These are phyloP conservation scores for Urtica urens DNA, from an alignment of 306 rosid species.

Conservation along the genomic window DNA sequence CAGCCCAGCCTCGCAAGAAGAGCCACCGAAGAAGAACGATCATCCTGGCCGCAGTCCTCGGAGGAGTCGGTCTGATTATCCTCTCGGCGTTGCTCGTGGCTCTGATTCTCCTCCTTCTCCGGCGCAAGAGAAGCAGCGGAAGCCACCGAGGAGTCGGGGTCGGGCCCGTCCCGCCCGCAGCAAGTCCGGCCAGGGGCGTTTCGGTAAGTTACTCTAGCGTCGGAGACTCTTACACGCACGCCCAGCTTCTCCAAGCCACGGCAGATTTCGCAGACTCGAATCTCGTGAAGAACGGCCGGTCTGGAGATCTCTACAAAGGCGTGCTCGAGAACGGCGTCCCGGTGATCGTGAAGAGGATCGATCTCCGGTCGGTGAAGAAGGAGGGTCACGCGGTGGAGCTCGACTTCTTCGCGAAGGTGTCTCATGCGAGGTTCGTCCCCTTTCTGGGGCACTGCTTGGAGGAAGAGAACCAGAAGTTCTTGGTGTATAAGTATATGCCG, in stretches of 20 bases:
- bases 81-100: conserved; percentile 30
- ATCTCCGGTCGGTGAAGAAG: conserved; percentile 34
- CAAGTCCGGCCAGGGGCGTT: conserved; percentile 36
- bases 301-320: conserved; percentile 76
- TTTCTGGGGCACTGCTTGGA: conserved; percentile 75
- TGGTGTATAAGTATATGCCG: conserved; percentile 69
- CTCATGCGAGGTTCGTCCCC: conserved; percentile 70
- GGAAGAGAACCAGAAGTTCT: conserved; percentile 71
- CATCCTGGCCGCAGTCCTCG: conserved; percentile 61
- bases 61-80: conserved; percentile 51
- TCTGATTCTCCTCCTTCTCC: conserved; percentile 25
- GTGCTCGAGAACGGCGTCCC: conserved; percentile 62
- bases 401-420: conserved; percentile 64
- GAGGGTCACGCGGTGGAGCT: conserved; percentile 52
- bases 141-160: conserved; percentile 40
- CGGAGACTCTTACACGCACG: conserved; percentile 64
- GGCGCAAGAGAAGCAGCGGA: conserved; percentile 28
- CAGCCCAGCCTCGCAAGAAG: conserved; percentile 34
- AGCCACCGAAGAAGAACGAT: conserved; percentile 43
- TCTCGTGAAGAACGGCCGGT: conserved; percentile 68
- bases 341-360: conserved; percentile 59
- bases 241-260: conserved; percentile 70
- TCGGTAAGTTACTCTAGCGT: conserved; percentile 37
- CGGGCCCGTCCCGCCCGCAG: conserved; percentile 45
- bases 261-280: conserved; percentile 49